phyloP scores from a whole-genome alignment of 139 green algal genomes.

The Nannochloris sp. region DNA sequence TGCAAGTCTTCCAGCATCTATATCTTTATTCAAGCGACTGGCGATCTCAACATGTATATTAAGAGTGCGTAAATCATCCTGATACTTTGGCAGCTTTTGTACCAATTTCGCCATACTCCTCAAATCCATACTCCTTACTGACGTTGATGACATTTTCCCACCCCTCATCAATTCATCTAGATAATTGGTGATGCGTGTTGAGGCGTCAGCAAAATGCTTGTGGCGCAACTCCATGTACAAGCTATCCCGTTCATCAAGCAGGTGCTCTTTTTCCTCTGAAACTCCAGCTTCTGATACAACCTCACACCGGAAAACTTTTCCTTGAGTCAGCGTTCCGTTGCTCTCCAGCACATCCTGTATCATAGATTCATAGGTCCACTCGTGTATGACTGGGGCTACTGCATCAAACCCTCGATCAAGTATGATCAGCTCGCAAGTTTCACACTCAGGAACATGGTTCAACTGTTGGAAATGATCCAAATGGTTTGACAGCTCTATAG shows the following conservation, averaged over 20 bases:
- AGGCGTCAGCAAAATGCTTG: constrained; percentile 80
- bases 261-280: constrained; percentile 55
- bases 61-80: constrained; percentile 71
- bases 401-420: constrained; percentile 75
- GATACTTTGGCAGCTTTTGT: constrained; percentile 74
- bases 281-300: constrained; percentile 43
- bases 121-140: constrained; percentile 29
- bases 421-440: constrained; percentile 87
- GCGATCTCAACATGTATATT: constrained; percentile 78
- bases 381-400: constrained; percentile 92
- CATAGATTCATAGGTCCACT: constrained; percentile 96
- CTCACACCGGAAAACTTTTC: constrained; percentile 59
- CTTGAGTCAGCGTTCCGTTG: constrained; percentile 33
- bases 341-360: constrained; percentile 74
- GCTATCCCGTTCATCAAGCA: constrained; percentile 68
- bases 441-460: constrained; percentile 33
- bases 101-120: constrained; percentile 61
- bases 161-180: constrained; percentile 47
- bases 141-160: not conserved
- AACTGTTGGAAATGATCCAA: constrained; percentile 36
- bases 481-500: constrained; percentile 47
- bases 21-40: constrained; percentile 48
- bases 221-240: constrained; percentile 79
- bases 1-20: constrained; percentile 55
- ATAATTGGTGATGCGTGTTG: constrained; percentile 12